Conservation (phyloP, 2,329 filamentous ascomycete genomes). For the Acrodontium crateriforme region DNA sequence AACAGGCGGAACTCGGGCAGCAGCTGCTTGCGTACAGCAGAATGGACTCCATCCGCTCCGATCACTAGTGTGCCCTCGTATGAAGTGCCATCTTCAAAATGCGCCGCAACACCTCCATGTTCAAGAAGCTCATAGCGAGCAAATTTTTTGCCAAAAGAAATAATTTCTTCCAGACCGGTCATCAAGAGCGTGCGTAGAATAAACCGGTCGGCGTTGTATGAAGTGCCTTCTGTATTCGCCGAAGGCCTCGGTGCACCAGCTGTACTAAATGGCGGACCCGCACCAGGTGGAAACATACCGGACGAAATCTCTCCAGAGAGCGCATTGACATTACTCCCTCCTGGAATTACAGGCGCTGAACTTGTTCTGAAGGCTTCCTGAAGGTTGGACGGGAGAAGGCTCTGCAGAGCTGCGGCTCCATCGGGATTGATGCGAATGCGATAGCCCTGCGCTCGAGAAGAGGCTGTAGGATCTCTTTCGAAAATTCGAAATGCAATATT, state of each 20-base stretch:
- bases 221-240: too few species aligned
- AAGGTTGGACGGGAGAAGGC: conserved; percentile 38
- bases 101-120: too few species aligned
- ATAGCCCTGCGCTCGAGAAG: conserved; percentile 50
- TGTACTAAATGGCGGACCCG: too few species aligned
- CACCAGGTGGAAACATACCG: too few species aligned
- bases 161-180: too few species aligned
- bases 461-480: conserved; percentile 33
- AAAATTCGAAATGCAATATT: conserved; percentile 27
- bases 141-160: too few species aligned
- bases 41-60: conserved; percentile 24
- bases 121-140: too few species aligned
- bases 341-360: neutral
- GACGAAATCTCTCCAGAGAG: too few species aligned
- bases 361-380: conserved; percentile 18
- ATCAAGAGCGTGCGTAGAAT: too few species aligned
- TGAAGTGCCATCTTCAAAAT: conserved; percentile 21
- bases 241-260: too few species aligned
- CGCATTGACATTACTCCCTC: neutral
- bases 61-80: conserved; percentile 3
- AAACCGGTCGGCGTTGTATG: too few species aligned
- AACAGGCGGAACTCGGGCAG: too few species aligned
- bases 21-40: conserved; percentile 1
- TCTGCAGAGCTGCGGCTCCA: conserved; percentile 47
- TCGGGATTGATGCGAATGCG: conserved; percentile 43